Conservation (phyloP, 2,329 filamentous ascomycete species). For the Pseudogymnoascus sp. region DNA sequence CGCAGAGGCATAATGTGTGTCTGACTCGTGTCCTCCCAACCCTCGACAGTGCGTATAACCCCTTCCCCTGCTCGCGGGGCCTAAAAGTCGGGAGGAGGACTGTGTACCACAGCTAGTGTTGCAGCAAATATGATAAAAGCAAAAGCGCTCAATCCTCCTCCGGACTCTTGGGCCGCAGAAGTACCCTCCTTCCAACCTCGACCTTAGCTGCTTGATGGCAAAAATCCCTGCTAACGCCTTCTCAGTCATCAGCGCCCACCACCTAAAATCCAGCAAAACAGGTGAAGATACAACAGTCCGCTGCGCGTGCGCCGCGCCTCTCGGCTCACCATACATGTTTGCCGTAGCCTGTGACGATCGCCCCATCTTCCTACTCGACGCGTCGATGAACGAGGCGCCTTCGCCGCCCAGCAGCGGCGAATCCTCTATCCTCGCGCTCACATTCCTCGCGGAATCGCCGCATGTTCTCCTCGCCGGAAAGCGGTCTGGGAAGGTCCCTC, state of each 20-base stretch:
- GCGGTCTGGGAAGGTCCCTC: slow-evolving; percentile 38
- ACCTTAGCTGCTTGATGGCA: neutral
- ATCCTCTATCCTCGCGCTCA: slow-evolving; percentile 40
- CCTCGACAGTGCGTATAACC: neutral
- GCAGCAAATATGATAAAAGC: neutral
- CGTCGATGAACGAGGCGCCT: slow-evolving; percentile 17
- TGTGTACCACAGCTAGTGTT: neutral
- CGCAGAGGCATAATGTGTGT: neutral
- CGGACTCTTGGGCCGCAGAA: neutral
- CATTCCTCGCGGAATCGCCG: slow-evolving; percentile 40
- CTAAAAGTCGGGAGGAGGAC: neutral
- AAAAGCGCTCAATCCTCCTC: neutral
- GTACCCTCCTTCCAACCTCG: neutral
- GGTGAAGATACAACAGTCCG: slow-evolving; percentile 32
- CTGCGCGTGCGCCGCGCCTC: neutral
- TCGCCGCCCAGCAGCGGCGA: slow-evolving; percentile 17
- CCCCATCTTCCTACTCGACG: slow-evolving; percentile 11
- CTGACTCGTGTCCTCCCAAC: neutral
- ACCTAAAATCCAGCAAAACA: slow-evolving; percentile 43
- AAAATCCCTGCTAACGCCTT: slow-evolving; percentile 10
- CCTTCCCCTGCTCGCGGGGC: neutral
- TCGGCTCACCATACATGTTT: neutral
- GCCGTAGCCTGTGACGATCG: neutral
- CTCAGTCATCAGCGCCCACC: slow-evolving; percentile 34
- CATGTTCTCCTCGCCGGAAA: slow-evolving; percentile 46